phyloP scores from a whole-genome alignment of 2,329 filamentous ascomycete genomes.

The Aspergillus sp. region DNA sequence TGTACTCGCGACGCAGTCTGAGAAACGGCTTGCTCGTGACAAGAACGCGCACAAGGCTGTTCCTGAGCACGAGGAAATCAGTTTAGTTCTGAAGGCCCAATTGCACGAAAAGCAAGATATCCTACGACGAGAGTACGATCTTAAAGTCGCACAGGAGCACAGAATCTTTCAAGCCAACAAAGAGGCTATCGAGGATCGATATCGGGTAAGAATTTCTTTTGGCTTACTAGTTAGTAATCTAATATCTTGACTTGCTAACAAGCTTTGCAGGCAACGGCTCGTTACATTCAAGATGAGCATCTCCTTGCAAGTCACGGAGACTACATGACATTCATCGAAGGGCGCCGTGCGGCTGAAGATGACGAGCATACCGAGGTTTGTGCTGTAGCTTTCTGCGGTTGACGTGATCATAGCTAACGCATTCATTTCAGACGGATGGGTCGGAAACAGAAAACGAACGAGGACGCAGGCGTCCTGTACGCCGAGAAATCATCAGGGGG shows the following conservation, averaged over 20 bases:
- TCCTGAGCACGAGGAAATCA: conserved; percentile 44
- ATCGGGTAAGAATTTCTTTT: conserved; percentile 30
- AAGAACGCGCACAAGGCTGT: conserved; percentile 46
- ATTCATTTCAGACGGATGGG: conserved; percentile 33
- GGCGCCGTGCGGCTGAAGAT: conserved; percentile 44
- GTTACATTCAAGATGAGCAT: conserved; percentile 43
- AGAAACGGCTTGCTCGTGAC: conserved; percentile 45
- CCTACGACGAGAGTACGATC: conserved; percentile 39
- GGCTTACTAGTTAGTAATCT: neutral
- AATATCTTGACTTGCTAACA: neutral
- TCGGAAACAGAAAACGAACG: conserved; percentile 37
- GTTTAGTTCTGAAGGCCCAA: conserved; percentile 35
- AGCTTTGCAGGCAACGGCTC: conserved; percentile 28
- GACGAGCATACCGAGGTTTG: conserved; percentile 48
- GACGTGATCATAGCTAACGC: conserved; percentile 20
- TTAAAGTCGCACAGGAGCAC: conserved; percentile 36
- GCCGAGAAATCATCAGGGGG: conserved; percentile 36
- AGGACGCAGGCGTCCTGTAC: conserved; percentile 28
- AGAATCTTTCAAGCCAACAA: conserved; percentile 36
- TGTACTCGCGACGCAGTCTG: conserved; percentile 44
- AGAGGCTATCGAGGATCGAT: conserved; percentile 38
- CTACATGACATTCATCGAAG: conserved; percentile 45
- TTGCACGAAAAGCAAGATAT: conserved; percentile 34
- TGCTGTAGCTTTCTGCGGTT: neutral
- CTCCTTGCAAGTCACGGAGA: conserved; percentile 45